Evolutionary conservation across 1,284 basidiomycete species (phyloP).

Genomic region (Athelia sp.): DNA sequence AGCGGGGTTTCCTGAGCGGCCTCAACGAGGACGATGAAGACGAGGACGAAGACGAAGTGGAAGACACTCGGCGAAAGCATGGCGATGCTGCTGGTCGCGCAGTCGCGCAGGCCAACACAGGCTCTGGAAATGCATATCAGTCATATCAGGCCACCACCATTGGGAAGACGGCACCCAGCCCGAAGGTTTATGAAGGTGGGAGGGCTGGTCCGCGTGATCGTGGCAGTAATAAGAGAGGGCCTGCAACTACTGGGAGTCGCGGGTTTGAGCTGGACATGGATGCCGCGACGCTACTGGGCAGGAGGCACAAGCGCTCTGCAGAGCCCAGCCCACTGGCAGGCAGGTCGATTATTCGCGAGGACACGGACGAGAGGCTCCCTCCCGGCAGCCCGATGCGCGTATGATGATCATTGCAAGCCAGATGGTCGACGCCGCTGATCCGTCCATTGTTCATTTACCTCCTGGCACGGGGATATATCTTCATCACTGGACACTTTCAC

Average conservation of each 20-base stretch:
- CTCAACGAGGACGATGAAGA: constrained; percentile 94
- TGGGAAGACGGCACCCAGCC: neutral
- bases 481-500: too few relatives aligned
- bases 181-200: constrained; percentile 44
- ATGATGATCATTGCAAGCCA: too few relatives aligned
- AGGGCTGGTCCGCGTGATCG: constrained; percentile 74
- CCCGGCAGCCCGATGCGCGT: constrained; percentile 35
- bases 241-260: constrained; percentile 16
- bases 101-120: constrained; percentile 26
- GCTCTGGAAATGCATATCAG: constrained; percentile 17
- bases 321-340: constrained; percentile 35
- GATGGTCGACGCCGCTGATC: neutral
- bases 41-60: constrained; percentile 47
- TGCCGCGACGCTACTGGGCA: constrained; percentile 78
- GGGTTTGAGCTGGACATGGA: constrained; percentile 81
- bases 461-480: neutral
- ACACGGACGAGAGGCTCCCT: constrained; percentile 22
- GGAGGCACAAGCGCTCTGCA: constrained; percentile 48
- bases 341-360: constrained; percentile 25
- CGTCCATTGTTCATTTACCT: neutral
- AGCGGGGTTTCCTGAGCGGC: constrained; percentile 75
- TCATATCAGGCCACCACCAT: neutral
- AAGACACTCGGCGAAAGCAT: constrained; percentile 44
- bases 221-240: constrained; percentile 28
- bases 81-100: constrained; percentile 27